Base-by-base conservation (phyloP, 208 protist genomes). In the Angomonas ambiguus region DNA sequence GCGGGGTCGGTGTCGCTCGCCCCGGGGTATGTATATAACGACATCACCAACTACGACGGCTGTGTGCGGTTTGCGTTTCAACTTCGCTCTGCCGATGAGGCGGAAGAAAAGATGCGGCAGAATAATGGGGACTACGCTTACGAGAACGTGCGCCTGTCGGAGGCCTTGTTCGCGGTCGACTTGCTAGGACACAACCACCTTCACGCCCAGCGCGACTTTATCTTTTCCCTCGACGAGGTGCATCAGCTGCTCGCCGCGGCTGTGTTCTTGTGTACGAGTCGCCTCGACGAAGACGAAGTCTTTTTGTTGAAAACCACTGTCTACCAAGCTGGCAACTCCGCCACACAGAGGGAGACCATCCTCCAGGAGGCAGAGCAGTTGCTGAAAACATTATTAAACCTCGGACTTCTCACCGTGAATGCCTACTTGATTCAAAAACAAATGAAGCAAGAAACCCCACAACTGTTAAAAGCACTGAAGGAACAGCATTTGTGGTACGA, bases 191-290 rank as follows among this genome's bases (percentile, higher is more conserved):
- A 62, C 45, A 58, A 18, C 13, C 57, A 5, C 34, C 56, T 67
- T 31, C 58, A 51, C 35, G 65, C 59, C 1, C 71, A 76, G 25
- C 71, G 57, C 33, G 71, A 76, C 59, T 70, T 65, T 6, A 53
- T 41, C 28, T 65, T 71, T 61, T 11, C 65, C 4, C 51, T 76
- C 13, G 51, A 76, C 27, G 71, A 76, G 53, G 58, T 76, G 20
- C 20, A 32, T 32, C 34, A 42, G 22, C 16, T 70, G n/a, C 60
- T 76, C n/a, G 31, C 49, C 41, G 49, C 27, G 8, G 71, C 71
- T n/a, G 31, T 35, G 16, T 32, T 45, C 18, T 30, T 76, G 32
- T 18, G 34, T 76, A 71, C 64, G 16, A 62, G 45, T 51, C 18
- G 49, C 18, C 38, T 45, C 11, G 38, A 45, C 11, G 38, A 45